These are phyloP conservation scores for Apiotrichum laibachii DNA, from an alignment of 1,284 basidiomycete species.

Conservation along the genomic window DNA sequence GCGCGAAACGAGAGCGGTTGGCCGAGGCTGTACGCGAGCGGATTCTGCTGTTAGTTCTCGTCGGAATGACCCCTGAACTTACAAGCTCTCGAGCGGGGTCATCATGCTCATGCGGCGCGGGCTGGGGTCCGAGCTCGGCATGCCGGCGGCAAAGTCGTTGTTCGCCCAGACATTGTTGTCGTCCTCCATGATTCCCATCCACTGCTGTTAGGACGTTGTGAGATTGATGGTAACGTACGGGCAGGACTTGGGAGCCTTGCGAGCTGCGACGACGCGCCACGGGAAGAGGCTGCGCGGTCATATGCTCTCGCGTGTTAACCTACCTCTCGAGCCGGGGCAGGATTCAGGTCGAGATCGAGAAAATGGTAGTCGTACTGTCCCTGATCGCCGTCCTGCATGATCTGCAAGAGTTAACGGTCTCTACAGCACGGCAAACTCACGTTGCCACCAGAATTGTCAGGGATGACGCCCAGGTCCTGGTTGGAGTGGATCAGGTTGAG, in stretches of 20 bases:
- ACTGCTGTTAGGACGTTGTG: not conserved
- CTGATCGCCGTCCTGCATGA: too few relatives aligned
- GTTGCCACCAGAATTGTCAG: too few relatives aligned
- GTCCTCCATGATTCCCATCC: not conserved
- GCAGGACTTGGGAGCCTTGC: not conserved
- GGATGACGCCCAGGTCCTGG: too few relatives aligned
- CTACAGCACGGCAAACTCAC: too few relatives aligned
- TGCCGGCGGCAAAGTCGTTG: not conserved
- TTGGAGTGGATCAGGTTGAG: too few relatives aligned
- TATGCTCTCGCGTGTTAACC: too few relatives aligned
- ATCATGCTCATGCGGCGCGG: constrained; percentile 32
- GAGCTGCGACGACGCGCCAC: too few relatives aligned
- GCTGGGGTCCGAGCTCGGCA: constrained; percentile 3
- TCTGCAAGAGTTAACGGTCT: too few relatives aligned
- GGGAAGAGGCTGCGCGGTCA: not conserved
- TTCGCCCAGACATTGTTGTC: not conserved
- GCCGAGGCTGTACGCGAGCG: not conserved
- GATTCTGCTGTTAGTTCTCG: constrained; percentile 1
- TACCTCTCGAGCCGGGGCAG: too few relatives aligned
- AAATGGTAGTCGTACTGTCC: too few relatives aligned
- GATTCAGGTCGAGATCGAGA: too few relatives aligned
- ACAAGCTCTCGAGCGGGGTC: constrained; percentile 39
- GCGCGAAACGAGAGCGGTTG: not conserved
- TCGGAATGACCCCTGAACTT: constrained; percentile 1
- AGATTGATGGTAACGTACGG: not conserved